Conservation (phyloP, 805 yeast genomes). For the Dipodascus geniculatus region DNA sequence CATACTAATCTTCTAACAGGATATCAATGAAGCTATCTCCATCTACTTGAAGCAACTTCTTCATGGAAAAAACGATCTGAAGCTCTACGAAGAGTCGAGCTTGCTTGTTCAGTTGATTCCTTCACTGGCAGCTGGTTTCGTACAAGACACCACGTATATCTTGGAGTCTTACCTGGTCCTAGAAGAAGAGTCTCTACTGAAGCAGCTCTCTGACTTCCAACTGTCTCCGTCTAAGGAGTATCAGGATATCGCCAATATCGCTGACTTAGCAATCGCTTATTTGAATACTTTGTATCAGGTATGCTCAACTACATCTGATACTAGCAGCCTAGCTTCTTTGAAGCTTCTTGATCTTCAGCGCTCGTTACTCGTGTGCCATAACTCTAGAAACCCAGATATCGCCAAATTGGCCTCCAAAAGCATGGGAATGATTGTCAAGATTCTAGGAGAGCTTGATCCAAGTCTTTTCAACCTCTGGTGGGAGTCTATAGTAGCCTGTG, state of each 20-base stretch:
- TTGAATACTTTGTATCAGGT: background rate
- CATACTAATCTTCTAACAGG: background rate
- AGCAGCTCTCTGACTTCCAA: background rate
- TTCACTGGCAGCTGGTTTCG: background rate
- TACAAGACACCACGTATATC: background rate
- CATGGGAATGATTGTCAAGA: background rate
- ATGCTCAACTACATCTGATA: background rate
- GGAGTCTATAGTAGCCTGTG: background rate
- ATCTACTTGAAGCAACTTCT: background rate
- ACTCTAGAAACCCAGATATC: background rate
- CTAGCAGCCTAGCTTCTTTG: background rate
- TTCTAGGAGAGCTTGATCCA: background rate
- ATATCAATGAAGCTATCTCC: background rate
- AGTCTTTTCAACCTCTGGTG: background rate
- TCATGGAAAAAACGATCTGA: background rate
- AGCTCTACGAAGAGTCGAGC: background rate
- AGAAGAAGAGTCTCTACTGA: background rate
- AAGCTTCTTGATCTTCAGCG: background rate
- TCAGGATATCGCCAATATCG: background rate
- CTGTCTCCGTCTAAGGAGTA: background rate
- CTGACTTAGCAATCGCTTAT: background rate
- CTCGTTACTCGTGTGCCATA: background rate
- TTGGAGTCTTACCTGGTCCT: background rate
- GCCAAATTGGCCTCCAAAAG: background rate
- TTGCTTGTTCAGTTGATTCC: background rate